These are phyloP conservation scores for Saccharomyces mikatae DNA, from an alignment of 805 yeast species.

Conservation along the genomic window DNA sequence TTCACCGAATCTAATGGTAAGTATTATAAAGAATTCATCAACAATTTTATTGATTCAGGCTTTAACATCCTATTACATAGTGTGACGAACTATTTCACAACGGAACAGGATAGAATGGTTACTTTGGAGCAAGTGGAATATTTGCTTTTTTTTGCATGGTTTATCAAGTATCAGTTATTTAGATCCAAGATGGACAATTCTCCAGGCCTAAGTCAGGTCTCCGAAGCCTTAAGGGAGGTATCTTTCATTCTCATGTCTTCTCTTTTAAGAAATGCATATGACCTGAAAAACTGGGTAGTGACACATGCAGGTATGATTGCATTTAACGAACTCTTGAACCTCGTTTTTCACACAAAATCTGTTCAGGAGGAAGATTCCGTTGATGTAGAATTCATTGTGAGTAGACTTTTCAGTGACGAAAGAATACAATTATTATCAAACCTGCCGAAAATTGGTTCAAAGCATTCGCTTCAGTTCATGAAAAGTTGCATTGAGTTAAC, in stretches of 20 bases:
- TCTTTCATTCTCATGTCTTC: constrained; percentile 45
- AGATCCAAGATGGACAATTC: constrained; percentile 21
- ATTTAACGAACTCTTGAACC: constrained; percentile 51
- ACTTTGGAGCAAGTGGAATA: constrained; percentile 37
- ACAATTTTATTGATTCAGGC: constrained; percentile 62
- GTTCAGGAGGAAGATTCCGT: constrained; percentile 31
- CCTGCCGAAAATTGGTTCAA: constrained; percentile 56
- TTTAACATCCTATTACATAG: constrained; percentile 58
- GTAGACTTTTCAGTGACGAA: constrained; percentile 65
- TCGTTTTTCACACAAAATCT: constrained; percentile 32
- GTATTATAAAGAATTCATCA: constrained; percentile 38
- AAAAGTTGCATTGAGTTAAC: constrained; percentile 56
- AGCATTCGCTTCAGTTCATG: constrained; percentile 55
- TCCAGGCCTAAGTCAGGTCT: constrained; percentile 36
- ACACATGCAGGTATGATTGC: constrained; percentile 64
- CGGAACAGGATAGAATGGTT: constrained; percentile 32
- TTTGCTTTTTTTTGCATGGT: constrained; percentile 64
- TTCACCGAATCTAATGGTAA: constrained; percentile 29
- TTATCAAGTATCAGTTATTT: constrained; percentile 54
- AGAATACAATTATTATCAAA: constrained; percentile 44
- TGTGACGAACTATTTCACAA: constrained; percentile 40
- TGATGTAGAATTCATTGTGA: constrained; percentile 48
- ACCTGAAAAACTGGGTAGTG: constrained; percentile 45
- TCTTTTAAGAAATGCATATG: constrained; percentile 34
- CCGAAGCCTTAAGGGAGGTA: constrained; percentile 52